Conservation (phyloP, 202 grass and related monocot genomes). For the Zizania palustris region DNA sequence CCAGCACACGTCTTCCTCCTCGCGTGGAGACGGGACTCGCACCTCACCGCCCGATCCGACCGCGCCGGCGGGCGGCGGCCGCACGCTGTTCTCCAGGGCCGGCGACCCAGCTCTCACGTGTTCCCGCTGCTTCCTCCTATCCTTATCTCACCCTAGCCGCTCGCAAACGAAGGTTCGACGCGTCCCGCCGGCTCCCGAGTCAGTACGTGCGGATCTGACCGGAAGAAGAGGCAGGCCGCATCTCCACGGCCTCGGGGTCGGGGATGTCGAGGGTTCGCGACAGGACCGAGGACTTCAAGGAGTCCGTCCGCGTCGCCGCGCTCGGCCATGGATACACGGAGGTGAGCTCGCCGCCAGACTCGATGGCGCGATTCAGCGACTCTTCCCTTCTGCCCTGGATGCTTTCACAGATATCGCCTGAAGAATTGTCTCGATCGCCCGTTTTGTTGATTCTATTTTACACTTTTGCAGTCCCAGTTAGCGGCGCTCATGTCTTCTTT, state of each 20-base stretch:
- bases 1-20: background rate
- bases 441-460: constrained; percentile 9
- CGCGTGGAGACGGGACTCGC: background rate
- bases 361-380: background rate
- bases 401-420: background rate
- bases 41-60: constrained; percentile 38
- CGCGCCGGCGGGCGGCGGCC: constrained; percentile 29
- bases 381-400: background rate
- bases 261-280: constrained; percentile 72
- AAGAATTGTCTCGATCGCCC: background rate
- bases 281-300: constrained; percentile 86
- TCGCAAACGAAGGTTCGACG: background rate
- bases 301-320: constrained; percentile 59
- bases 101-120: background rate
- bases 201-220: constrained; percentile 39
- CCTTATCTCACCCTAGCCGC: background rate
- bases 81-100: background rate
- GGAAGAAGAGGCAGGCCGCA: constrained; percentile 25
- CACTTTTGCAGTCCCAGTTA: constrained; percentile 64
- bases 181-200: background rate
- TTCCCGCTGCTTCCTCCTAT: background rate
- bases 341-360: constrained; percentile 42
- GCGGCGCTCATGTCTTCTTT: constrained; percentile 75
- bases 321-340: constrained; percentile 67
- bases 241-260: constrained; percentile 22